phyloP scores from a whole-genome alignment of 306 rosid genomes.

The Ammopiptanthus mongolicus region DNA sequence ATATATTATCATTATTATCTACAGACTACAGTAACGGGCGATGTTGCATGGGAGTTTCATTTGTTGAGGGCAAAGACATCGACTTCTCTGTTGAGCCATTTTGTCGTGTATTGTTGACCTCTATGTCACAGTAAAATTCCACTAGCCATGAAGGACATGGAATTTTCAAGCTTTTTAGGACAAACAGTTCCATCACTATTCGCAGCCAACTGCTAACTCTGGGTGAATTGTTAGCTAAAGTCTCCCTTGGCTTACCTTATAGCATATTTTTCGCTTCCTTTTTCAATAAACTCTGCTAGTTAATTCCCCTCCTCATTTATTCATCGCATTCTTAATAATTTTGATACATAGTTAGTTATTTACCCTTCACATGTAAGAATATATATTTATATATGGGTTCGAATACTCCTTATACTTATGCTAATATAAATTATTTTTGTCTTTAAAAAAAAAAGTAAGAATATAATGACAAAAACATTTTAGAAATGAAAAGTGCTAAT shows the following conservation, averaged over 20 bases:
- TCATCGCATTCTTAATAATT: neutral
- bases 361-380: neutral
- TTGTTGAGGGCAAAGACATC: slow-evolving; percentile 11
- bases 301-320: neutral
- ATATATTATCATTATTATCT: slow-evolving; percentile 18
- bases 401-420: no score
- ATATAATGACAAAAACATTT: neutral
- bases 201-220: slow-evolving; percentile 23
- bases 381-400: no score
- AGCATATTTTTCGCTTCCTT: slow-evolving; percentile 10
- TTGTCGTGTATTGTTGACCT: slow-evolving; percentile 86
- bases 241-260: slow-evolving; percentile 12
- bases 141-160: slow-evolving; percentile 48
- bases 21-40: slow-evolving; percentile 23
- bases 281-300: neutral
- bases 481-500: neutral
- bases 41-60: slow-evolving; percentile 41
- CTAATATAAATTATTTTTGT: no score
- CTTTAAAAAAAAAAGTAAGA: no score
- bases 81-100: slow-evolving; percentile 15
- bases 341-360: neutral
- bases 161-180: slow-evolving; percentile 46
- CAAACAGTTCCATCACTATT: slow-evolving; percentile 31
- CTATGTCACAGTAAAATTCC: slow-evolving; percentile 55
- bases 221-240: neutral